Evolutionary conservation across 2,329 filamentous ascomycete genomes (phyloP), one percentile per base, ranked within the genome.

Genomic region (Graphium sp.): DNA sequence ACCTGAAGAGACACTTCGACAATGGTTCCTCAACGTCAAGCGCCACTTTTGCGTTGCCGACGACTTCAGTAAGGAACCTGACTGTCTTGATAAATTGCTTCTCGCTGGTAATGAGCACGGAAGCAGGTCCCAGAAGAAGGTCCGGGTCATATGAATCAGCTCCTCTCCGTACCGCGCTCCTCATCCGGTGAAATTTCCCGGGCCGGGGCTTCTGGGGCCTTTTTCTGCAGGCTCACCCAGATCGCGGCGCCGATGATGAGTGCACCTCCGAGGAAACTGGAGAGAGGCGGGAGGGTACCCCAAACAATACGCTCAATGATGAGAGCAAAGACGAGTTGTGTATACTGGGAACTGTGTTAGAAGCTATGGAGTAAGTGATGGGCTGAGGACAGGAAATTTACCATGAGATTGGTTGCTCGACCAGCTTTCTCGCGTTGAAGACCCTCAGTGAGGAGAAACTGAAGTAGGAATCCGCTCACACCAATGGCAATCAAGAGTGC

Each of bases 401-500:
- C 44, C 1, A 48, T 48, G 0, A 48, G 41, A 24, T 48, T 48
- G 0, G 45, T 48, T 7, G 45, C 45, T 19, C 45, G 33, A 1
- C 45, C 45, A 4, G 44, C 45, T 29, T 77, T 79, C 35, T 81
- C 75, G 37, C 79, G 67, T 30, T 78, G 55, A 19, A 89, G 47
- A 0, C 78, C 80, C 7, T 74, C 72, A 0, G 81, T 83, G 1
- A 87, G 53, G 6, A 85, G 58, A 31, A 81, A 78, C 56, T 87
- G 81, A 52, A 84, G 68, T n/a, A 78, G 42, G 40, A 87, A 85
- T 0, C 80, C 81, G 19, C 73, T 77, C 0, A 73, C 42, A 0
- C 78, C 78, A 7, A 89, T 56, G 1, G 52, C 54, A 18, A 70
- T 65, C 1, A 73, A 38, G 10, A 87, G 48, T 23, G 68, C 53